A percentile compares a stretch with the other conserved stretches of the same genome.
Conservation (phyloP, 768 basidiomycete genomes). For the Lenzites betulinus region DNA sequence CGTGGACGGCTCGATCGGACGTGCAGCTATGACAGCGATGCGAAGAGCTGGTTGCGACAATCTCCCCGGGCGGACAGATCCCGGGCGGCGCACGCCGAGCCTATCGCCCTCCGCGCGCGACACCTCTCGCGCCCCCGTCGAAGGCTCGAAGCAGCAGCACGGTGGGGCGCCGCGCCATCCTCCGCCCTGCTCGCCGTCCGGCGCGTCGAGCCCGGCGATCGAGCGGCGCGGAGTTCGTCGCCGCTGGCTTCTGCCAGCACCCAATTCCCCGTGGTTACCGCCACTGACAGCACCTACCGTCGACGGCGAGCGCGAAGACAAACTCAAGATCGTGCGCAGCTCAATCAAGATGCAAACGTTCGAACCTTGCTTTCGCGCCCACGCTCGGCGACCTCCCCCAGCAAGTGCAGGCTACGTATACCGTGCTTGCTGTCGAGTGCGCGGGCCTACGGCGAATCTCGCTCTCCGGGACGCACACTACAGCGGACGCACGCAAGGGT, state of each 20-base stretch:
- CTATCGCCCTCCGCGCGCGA: neutral
- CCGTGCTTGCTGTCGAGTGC: no score
- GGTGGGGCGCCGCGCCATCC: neutral
- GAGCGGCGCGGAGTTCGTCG: neutral
- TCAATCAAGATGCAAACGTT: neutral
- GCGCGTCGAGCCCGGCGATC: neutral
- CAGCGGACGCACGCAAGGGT: no score
- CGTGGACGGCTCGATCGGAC: neutral
- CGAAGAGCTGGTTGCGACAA: neutral
- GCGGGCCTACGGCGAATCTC: no score
- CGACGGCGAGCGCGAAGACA: neutral
- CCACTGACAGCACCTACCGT: neutral
- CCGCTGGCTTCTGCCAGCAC: neutral
- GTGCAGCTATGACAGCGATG: neutral
- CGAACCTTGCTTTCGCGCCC: neutral
- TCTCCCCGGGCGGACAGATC: neutral
- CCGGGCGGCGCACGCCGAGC: neutral
- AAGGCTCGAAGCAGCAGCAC: neutral
- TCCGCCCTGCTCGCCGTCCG: neutral
- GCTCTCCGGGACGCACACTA: no score
- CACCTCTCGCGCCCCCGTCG: neutral
- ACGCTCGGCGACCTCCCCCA: neutral
- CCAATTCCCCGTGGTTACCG: neutral
- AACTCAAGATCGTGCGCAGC: neutral
- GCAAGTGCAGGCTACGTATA: neutral